These are phyloP conservation scores for Corynascus novoguineensis DNA, from an alignment of 495 filamentous ascomycete species.

Conservation along the genomic window DNA sequence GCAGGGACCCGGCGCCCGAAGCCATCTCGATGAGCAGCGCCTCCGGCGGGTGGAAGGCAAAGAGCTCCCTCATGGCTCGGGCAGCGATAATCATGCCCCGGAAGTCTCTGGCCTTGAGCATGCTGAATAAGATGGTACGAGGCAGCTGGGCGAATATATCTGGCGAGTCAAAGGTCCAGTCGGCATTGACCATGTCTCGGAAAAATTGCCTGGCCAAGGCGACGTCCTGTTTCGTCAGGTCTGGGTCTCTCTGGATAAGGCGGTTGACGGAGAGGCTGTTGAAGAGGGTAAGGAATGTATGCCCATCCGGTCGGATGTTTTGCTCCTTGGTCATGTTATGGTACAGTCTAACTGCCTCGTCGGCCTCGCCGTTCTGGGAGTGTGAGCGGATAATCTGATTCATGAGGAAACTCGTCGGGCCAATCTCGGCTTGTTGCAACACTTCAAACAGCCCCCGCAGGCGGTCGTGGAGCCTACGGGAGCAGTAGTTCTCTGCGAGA, in stretches of 20 bases:
- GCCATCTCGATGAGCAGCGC: constrained; percentile 39
- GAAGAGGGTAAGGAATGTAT: constrained; percentile 67
- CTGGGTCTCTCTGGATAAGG: constrained; percentile 32
- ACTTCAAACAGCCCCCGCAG: constrained; percentile 53
- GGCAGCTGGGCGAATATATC: constrained; percentile 34
- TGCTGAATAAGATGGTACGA: constrained; percentile 40
- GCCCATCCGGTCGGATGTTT: constrained; percentile 53
- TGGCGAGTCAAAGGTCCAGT: constrained; percentile 30
- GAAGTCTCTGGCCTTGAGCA: constrained; percentile 41
- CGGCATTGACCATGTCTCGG: constrained; percentile 50
- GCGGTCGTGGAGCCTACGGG: constrained; percentile 51
- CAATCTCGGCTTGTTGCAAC: constrained; percentile 54
- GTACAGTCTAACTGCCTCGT: constrained; percentile 53
- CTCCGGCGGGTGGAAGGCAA: constrained; percentile 46
- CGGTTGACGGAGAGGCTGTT: constrained; percentile 42
- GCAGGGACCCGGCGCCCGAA: constrained; percentile 33
- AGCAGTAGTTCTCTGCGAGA: constrained; percentile 64
- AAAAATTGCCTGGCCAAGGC: constrained; percentile 52
- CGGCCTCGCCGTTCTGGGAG: constrained; percentile 48
- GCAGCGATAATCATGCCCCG: constrained; percentile 57
- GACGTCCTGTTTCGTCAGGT: constrained; percentile 45
- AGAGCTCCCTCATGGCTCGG: constrained; percentile 48
- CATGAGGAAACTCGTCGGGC: constrained; percentile 64
- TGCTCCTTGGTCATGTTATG: constrained; percentile 34
- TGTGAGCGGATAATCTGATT: constrained; percentile 66